Conservation (phyloP, 225 moss, liverwort and hornwort species). For the Lunularia cruciata region DNA sequence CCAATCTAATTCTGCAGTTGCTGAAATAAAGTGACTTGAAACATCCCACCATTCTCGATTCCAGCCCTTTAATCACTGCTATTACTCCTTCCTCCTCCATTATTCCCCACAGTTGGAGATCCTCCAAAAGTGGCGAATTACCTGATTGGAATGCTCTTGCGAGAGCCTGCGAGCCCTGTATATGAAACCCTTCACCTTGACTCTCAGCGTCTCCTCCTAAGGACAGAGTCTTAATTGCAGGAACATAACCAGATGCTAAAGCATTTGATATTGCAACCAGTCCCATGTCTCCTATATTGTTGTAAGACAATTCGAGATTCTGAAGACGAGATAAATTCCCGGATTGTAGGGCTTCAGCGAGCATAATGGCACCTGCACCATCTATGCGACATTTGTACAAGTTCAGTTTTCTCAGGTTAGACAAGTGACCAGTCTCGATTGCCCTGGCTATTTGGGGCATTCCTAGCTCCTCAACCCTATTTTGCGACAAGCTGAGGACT, state of each 20-base stretch:
- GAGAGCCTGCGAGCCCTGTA: constrained; percentile 20
- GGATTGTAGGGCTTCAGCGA: constrained; percentile 21
- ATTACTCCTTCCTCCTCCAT: constrained; percentile 26
- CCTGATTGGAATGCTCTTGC: constrained; percentile 22
- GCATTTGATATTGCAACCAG: constrained; percentile 22
- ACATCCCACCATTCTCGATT: constrained; percentile 22
- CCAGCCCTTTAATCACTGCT: constrained; percentile 23
- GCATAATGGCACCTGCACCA: constrained; percentile 15
- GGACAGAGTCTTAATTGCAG: constrained; percentile 17
- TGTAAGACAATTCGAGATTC: constrained; percentile 23
- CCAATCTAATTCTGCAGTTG: constrained; percentile 19
- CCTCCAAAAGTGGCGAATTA: constrained; percentile 22
- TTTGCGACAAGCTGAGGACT: constrained; percentile 15
- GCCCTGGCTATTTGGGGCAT: constrained; percentile 25
- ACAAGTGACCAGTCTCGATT: constrained; percentile 22
- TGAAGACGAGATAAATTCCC: constrained; percentile 19
- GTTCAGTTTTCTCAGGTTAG: constrained; percentile 18
- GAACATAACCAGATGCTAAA: constrained; percentile 21
- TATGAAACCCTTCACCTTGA: constrained; percentile 14
- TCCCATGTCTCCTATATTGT: constrained; percentile 22
- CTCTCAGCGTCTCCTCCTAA: constrained; percentile 10
- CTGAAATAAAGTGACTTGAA: constrained; percentile 22
- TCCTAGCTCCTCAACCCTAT: constrained; percentile 13
- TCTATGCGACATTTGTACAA: constrained; percentile 16
- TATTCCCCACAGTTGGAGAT: constrained; percentile 22